A percentile compares a stretch with the other conserved stretches of the same genome.
phyloP scores from a whole-genome alignment of 2,329 filamentous ascomycete genomes.

The Aspergillus melleus region DNA sequence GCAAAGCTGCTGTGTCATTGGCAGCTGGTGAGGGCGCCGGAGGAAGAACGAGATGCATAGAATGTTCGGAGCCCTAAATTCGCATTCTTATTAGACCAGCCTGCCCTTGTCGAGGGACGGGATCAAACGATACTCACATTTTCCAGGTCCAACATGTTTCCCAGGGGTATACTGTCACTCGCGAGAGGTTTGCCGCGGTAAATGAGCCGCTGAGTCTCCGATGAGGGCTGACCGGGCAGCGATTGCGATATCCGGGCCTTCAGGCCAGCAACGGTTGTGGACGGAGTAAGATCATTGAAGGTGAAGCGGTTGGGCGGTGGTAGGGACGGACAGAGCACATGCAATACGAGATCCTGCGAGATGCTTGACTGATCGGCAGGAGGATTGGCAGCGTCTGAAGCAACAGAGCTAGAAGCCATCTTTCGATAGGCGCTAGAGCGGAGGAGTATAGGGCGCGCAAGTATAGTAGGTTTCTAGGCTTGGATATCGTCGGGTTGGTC shows the following conservation, averaged over 20 bases:
- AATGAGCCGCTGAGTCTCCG: slow-evolving; percentile 56
- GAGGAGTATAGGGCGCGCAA: not conserved
- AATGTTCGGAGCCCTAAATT: slow-evolving; percentile 27
- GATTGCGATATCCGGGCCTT: slow-evolving; percentile 53
- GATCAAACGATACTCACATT: slow-evolving; percentile 42
- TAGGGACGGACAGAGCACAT: slow-evolving; percentile 44
- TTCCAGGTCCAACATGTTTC: slow-evolving; percentile 51
- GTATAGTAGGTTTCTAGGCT: not conserved
- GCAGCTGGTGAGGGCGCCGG: slow-evolving; percentile 28
- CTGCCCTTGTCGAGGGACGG: not conserved
- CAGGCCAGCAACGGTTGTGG: slow-evolving; percentile 53
- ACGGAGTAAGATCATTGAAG: slow-evolving; percentile 37
- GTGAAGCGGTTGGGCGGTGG: slow-evolving; percentile 39
- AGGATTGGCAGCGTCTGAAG: slow-evolving; percentile 2
- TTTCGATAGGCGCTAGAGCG: not conserved
- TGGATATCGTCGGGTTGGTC: not conserved
- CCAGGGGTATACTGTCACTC: slow-evolving; percentile 50
- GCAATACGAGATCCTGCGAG: slow-evolving; percentile 28
- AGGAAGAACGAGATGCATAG: slow-evolving; percentile 46
- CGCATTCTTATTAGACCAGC: slow-evolving; percentile 3
- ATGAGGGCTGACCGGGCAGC: slow-evolving; percentile 48
- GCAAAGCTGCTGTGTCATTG: slow-evolving; percentile 6
- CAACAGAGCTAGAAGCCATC: slow-evolving; percentile 9
- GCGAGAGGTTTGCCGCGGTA: slow-evolving; percentile 57
- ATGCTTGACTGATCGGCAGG: not conserved